Percentiles rank a stretch among this genome's conserved stretches.
Evolutionary conservation across 2,329 filamentous ascomycete species (phyloP).

Genomic region (Eutypa lata): DNA sequence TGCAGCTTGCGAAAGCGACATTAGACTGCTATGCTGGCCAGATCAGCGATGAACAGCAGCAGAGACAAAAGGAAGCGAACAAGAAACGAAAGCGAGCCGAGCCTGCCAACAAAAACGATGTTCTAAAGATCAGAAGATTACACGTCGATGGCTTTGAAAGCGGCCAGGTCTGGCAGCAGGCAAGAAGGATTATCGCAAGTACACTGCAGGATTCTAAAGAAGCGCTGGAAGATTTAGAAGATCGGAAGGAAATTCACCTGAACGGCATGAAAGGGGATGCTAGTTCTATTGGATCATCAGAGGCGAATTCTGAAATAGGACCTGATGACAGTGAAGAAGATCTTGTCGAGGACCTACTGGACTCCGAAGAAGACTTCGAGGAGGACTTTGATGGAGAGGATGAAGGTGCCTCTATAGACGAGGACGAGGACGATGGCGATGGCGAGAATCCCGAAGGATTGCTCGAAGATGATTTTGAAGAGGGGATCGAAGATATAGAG

Average conservation of each 20-base stretch:
- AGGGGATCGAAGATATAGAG: constrained; percentile 30
- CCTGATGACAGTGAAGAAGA: constrained; percentile 25
- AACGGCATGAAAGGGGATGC: constrained; percentile 35
- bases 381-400: constrained; percentile 31
- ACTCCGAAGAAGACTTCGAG: constrained; percentile 31
- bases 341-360: constrained; percentile 28
- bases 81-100: constrained; percentile 72
- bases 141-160: constrained; percentile 85
- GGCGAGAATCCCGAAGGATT: constrained; percentile 20
- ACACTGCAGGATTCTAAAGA: constrained; percentile 48
- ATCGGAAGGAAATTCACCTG: constrained; percentile 53
- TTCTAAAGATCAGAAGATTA: constrained; percentile 76
- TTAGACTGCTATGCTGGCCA: constrained; percentile 75
- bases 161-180: constrained; percentile 92
- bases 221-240: constrained; percentile 47
- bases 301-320: constrained; percentile 30
- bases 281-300: constrained; percentile 33
- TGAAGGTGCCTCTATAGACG: constrained; percentile 28
- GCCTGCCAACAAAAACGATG: constrained; percentile 39
- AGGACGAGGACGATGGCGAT: no score
- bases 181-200: constrained; percentile 70
- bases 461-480: constrained; percentile 23
- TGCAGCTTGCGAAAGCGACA: constrained; percentile 74
- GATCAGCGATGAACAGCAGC: constrained; percentile 69
- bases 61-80: constrained; percentile 63